phyloP scores from a whole-genome alignment of 2,329 filamentous ascomycete genomes.

The Diaporthe vexans region DNA sequence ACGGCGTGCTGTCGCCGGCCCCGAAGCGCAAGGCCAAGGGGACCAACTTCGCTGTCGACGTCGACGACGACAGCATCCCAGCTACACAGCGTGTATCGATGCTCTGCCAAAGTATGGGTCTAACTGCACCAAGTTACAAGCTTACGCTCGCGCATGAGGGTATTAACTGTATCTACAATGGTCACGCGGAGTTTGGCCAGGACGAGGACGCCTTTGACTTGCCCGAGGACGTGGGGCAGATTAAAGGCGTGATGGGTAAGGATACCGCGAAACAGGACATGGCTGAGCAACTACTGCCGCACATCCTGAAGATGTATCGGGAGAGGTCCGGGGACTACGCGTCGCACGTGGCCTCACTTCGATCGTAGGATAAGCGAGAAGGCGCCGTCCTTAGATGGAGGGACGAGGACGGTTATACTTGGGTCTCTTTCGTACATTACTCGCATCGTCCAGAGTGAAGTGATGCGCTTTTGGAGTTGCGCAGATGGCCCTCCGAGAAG shows the following conservation, averaged over 20 bases:
- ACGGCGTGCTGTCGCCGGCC: slow-evolving; percentile 1
- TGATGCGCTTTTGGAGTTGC: neutral
- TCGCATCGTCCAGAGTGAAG: too few species aligned
- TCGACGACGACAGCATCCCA: too few species aligned
- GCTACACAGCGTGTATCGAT: slow-evolving; percentile 50
- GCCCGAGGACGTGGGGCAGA: slow-evolving; percentile 47
- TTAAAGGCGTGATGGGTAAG: slow-evolving; percentile 53
- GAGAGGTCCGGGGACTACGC: slow-evolving; percentile 44
- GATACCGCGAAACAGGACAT: slow-evolving; percentile 55
- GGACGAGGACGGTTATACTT: neutral
- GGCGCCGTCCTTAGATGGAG: neutral
- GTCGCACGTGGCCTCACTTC: slow-evolving; percentile 34
- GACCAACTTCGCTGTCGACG: too few species aligned
- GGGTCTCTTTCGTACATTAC: neutral
- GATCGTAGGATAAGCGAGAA: neutral
- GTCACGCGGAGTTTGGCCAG: slow-evolving; percentile 52
- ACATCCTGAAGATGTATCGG: slow-evolving; percentile 49
- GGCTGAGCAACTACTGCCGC: slow-evolving; percentile 55
- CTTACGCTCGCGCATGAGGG: slow-evolving; percentile 42
- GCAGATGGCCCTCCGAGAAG: neutral
- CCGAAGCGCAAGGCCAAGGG: slow-evolving; percentile 36
- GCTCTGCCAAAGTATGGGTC: slow-evolving; percentile 52
- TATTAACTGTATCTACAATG: slow-evolving; percentile 53
- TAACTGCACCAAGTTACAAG: slow-evolving; percentile 53
- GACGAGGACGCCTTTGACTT: slow-evolving; percentile 53